Percentiles rank a stretch among this genome's conserved stretches.
phyloP scores from a whole-genome alignment of 2,329 filamentous ascomycete species.

The Stromatinia cepivora region DNA sequence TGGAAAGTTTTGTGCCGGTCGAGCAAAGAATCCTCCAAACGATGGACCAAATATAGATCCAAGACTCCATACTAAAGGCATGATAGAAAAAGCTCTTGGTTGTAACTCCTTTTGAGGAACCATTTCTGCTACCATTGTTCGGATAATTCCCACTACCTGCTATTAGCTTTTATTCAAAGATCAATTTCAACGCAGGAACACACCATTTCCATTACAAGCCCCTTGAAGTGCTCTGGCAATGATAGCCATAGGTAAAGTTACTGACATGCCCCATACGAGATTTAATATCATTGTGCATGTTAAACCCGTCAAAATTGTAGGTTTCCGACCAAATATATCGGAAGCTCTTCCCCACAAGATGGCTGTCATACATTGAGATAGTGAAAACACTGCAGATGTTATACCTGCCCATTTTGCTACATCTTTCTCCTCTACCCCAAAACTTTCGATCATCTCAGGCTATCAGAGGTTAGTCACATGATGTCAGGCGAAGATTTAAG shows the following conservation, averaged over 20 bases:
- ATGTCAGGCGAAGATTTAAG: neutral
- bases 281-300: slow-evolving; percentile 79
- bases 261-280: slow-evolving; percentile 81
- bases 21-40: slow-evolving; percentile 83
- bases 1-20: slow-evolving; percentile 75
- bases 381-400: slow-evolving; percentile 69
- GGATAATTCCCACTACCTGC: slow-evolving; percentile 73
- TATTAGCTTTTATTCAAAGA: slow-evolving; percentile 30
- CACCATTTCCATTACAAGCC: slow-evolving; percentile 80
- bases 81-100: slow-evolving; percentile 84
- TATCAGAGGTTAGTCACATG: slow-evolving; percentile 46
- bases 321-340: slow-evolving; percentile 79
- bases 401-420: slow-evolving; percentile 81
- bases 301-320: slow-evolving; percentile 72
- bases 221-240: slow-evolving; percentile 75
- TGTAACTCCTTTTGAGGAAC: slow-evolving; percentile 85
- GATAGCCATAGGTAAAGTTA: slow-evolving; percentile 77
- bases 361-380: slow-evolving; percentile 70
- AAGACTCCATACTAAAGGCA: slow-evolving; percentile 88
- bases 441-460: slow-evolving; percentile 81
- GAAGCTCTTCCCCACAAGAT: slow-evolving; percentile 75
- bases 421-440: slow-evolving; percentile 68
- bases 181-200: neutral
- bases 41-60: slow-evolving; percentile 85
- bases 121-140: slow-evolving; percentile 91